Conservation (phyloP, 2,329 filamentous ascomycete species). For the Colletotrichum tamarilloi region DNA sequence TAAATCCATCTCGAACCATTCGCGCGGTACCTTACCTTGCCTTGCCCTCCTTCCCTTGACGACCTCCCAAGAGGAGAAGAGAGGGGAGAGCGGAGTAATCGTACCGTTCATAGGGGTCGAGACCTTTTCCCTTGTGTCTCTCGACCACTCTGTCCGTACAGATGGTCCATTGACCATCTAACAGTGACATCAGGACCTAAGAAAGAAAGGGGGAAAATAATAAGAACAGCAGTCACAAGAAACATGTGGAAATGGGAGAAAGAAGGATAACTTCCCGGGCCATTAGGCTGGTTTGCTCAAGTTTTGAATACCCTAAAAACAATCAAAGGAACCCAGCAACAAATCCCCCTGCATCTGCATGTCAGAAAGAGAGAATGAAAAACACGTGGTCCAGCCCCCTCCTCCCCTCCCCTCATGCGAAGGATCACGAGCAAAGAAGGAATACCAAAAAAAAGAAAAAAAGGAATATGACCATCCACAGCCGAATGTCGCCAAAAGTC, state of each 20-base stretch:
- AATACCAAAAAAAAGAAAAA: background rate
- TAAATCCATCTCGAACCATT: conserved; percentile 2
- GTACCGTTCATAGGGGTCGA: conserved; percentile 2
- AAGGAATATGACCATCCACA: too few species aligned
- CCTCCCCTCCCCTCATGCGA: too few species aligned
- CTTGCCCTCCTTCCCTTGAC: too few species aligned
- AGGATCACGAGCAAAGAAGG: background rate
- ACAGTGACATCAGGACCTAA: background rate
- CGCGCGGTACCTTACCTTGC: conserved; percentile 7
- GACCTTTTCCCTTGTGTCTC: background rate
- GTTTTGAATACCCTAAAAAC: background rate
- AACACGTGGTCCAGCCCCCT: background rate
- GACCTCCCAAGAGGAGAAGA: background rate
- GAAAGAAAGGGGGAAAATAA: background rate
- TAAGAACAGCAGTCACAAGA: background rate
- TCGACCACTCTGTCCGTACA: background rate
- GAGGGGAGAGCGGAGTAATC: background rate
- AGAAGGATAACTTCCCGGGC: background rate
- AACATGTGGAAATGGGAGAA: background rate
- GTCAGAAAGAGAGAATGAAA: background rate
- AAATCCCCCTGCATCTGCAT: background rate
- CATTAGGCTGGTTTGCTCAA: background rate
- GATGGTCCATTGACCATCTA: too few species aligned
- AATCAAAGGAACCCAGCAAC: background rate
- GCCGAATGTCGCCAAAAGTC: background rate